Base-by-base conservation (phyloP, 129 eudicot genomes). In the Tagetes erecta region DNA sequence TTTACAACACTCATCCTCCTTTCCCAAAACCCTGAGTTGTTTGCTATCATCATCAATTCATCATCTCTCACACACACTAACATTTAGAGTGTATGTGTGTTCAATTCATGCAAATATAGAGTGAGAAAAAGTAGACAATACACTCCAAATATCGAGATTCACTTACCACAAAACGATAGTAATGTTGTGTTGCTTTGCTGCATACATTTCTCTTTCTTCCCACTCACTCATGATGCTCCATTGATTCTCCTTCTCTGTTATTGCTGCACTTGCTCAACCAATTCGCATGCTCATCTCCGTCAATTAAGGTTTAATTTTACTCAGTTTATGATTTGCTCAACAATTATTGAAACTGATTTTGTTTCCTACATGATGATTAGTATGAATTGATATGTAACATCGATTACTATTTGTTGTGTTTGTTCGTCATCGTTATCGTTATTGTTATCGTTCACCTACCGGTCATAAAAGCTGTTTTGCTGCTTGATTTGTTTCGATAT, bases 61-160 rank as follows among this genome's bases (percentile, higher is more conserved):
- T 57, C 12, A 33, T 77, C 56, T 66, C 67, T 27, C 75, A 13
- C 73, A 11, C 72, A 9, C 55, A 10, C 74, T 31, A 62, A 34
- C 40, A 3, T 36, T 11, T 8, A 3, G 4, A 6, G 12, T 60
- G 46, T 63, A 38, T 3, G 10, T 59, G 53, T 78, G 64, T 71
- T 77, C 52, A 76, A 63, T 79, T 79, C 83, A 72, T 79, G 83
- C 78, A 79, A 33, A 56, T 78, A 71, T 52, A 20, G 78, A 42
- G 51, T 34, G 50, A 70, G 77, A 27, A 60, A 78, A 66, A 79
- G 78, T 72, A 73, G 83, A 79, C 78, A 79, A 73, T 67, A 69
- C 69, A 53, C 74, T 64, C 75, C 78, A 52, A 64, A 79, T 45
- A 52, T 65, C 73, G 62, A 72, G 82, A 78, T 71, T 63, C 73